Evolutionary conservation across 1,284 basidiomycete species (phyloP).

Genomic region (Trichosporon sp.): DNA sequence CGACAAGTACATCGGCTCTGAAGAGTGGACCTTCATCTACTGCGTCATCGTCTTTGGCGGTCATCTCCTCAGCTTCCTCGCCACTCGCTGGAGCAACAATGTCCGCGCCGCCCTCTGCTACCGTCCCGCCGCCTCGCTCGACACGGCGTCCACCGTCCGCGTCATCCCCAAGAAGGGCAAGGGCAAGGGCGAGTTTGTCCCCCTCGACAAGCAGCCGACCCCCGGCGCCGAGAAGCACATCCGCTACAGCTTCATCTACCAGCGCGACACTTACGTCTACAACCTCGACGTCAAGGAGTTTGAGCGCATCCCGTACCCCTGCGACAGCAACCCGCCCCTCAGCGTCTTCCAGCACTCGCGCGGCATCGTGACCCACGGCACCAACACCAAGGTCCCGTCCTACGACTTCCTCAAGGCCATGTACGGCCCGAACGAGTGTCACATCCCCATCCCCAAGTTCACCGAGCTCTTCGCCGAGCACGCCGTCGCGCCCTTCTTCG

Average conservation of each 20-base stretch:
- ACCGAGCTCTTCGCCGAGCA: conserved; percentile 83
- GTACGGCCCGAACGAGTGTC: conserved; percentile 88
- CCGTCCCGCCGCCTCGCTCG: conserved; percentile 60
- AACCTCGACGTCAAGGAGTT: conserved; percentile 60
- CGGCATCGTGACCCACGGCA: conserved; percentile 49
- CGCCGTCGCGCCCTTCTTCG: conserved; percentile 90
- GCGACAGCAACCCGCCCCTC: conserved; percentile 67
- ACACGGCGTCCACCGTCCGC: conserved; percentile 74
- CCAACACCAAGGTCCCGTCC: conserved; percentile 24
- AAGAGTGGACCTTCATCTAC: conserved; percentile 94
- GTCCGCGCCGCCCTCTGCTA: conserved; percentile 75
- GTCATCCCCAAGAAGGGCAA: conserved; percentile 80
- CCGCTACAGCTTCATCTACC: conserved; percentile 86
- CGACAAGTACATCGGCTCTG: conserved; percentile 83
- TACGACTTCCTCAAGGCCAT: conserved; percentile 55
- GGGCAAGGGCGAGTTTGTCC: conserved; percentile 86
- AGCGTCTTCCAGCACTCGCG: conserved; percentile 61
- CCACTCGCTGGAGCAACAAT: conserved; percentile 83
- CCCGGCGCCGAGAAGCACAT: conserved; percentile 52
- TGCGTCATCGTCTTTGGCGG: conserved; percentile 77
- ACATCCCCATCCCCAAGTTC: conserved; percentile 91
- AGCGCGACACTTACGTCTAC: conserved; percentile 88
- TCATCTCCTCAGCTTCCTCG: conserved; percentile 88
- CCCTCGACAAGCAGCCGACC: conserved; percentile 61
- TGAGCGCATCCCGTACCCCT: conserved; percentile 82